phyloP scores from a whole-genome alignment of 75 land plant genomes.

The Isoetes taiwanensis region DNA sequence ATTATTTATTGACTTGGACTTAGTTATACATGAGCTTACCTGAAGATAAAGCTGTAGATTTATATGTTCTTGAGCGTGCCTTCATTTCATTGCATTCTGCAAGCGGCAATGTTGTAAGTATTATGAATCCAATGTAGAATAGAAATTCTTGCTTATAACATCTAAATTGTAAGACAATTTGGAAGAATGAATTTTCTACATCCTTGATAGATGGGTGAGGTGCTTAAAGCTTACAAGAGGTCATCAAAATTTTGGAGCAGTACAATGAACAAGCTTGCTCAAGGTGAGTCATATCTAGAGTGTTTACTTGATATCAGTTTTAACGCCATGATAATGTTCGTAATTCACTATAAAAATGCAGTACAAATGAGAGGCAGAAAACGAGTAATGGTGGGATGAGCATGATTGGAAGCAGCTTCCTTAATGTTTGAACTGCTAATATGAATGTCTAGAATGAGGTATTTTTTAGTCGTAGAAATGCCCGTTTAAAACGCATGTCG shows the following conservation, averaged over 20 bases:
- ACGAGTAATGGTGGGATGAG: conserved; percentile 55
- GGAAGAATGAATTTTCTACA: no score
- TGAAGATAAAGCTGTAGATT: conserved; percentile 96
- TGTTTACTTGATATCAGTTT: neutral
- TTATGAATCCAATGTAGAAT: no score
- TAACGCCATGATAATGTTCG: no score
- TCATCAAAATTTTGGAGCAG: conserved; percentile 92
- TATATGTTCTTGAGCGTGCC: conserved; percentile 90
- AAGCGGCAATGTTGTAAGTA: conserved; percentile 69
- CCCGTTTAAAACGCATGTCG: no score
- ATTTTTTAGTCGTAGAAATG: no score
- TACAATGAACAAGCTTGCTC: conserved; percentile 79
- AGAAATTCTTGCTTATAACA: no score
- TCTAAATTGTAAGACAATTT: no score
- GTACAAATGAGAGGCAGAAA: conserved; percentile 61
- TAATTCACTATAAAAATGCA: no score
- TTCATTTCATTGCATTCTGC: conserved; percentile 94
- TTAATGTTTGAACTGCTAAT: no score
- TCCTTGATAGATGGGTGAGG: conserved; percentile 71
- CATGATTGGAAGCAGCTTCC: no score
- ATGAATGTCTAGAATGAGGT: no score
- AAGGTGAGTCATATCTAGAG: conserved; percentile 51
- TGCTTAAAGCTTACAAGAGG: conserved; percentile 70
- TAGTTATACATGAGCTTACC: conserved; percentile 84
- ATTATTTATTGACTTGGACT: conserved; percentile 92